phyloP scores from a whole-genome alignment of 192 early-diverging fungal genomes.

The Allomyces arbusculus region DNA sequence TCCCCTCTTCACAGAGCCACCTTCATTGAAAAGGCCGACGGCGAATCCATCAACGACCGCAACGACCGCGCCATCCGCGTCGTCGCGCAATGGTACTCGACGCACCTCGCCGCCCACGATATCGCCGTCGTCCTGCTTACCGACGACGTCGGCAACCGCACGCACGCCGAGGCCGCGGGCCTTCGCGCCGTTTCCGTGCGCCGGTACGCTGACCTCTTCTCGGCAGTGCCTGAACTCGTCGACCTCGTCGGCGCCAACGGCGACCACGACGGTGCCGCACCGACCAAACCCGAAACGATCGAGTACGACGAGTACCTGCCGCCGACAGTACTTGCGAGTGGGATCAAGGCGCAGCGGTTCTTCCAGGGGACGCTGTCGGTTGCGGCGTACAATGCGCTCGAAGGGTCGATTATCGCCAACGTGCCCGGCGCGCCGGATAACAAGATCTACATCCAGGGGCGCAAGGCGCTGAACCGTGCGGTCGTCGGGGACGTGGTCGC shows the following conservation, averaged over 20 bases:
- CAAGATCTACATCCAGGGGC: conserved; percentile 59
- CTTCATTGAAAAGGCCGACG: conserved; percentile 56
- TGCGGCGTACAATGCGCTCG: conserved; percentile 70
- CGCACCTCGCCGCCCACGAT: conserved; percentile 31
- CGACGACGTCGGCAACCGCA: conserved; percentile 74
- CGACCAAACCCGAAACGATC: conserved; percentile 23
- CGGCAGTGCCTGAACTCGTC: conserved; percentile 63
- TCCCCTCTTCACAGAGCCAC: conserved; percentile 33
- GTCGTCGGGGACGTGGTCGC: conserved; percentile 83
- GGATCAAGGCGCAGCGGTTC: conserved; percentile 59
- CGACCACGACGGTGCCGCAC: conserved; percentile 10
- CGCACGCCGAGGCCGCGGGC: conserved; percentile 38
- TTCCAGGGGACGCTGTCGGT: conserved; percentile 66
- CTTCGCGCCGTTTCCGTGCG: conserved; percentile 51
- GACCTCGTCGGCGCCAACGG: conserved; percentile 61
- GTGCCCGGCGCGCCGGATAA: conserved; percentile 48
- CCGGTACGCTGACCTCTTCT: conserved; percentile 51
- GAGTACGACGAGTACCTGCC: conserved; percentile 49
- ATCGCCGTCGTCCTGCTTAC: conserved; percentile 53
- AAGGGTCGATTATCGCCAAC: conserved; percentile 52
- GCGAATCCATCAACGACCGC: conserved; percentile 81
- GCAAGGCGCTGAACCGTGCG: conserved; percentile 68
- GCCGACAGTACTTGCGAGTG: conserved; percentile 54
- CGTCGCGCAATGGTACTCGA: conserved; percentile 63
- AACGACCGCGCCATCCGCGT: conserved; percentile 88